Percentiles rank a stretch among this genome's conserved stretches.
Evolutionary conservation across 345 rosid genomes (phyloP).

Genomic region (Laguncularia racemosa): DNA sequence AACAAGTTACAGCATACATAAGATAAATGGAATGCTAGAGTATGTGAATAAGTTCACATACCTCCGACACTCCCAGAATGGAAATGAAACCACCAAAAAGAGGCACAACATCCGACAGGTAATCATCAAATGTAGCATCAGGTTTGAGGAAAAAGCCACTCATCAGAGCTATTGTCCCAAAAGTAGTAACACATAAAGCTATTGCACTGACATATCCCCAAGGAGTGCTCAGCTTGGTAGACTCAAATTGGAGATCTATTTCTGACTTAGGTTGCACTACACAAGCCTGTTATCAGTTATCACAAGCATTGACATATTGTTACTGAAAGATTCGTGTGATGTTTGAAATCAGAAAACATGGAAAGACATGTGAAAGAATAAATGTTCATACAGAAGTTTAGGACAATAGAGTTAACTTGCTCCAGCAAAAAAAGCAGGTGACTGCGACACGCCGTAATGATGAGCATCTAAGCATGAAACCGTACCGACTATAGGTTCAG

Average conservation of each 20-base stretch:
- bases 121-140: slow-evolving; percentile 78
- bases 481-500: too few relatives aligned
- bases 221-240: slow-evolving; percentile 76
- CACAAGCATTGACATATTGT: slow-evolving; percentile 6
- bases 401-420: too few relatives aligned
- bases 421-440: too few relatives aligned
- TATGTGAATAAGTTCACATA: slow-evolving; percentile 7
- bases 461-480: too few relatives aligned
- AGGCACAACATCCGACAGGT: slow-evolving; percentile 63
- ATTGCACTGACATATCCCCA: slow-evolving; percentile 76
- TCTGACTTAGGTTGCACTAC: slow-evolving; percentile 89
- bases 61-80: slow-evolving; percentile 91
- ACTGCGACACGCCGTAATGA: too few relatives aligned
- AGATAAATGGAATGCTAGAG: neutral
- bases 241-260: slow-evolving; percentile 81
- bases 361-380: too few relatives aligned
- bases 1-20: neutral
- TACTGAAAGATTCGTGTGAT: too few relatives aligned
- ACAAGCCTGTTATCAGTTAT: slow-evolving; percentile 50
- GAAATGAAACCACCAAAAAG: slow-evolving; percentile 79
- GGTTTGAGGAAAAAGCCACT: slow-evolving; percentile 94
- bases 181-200: slow-evolving; percentile 59
- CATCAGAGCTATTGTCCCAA: slow-evolving; percentile 84
- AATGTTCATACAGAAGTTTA: too few relatives aligned
- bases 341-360: too few relatives aligned